Evolutionary conservation across 768 basidiomycete species (phyloP).

Genomic region (Naganishia kalamii): DNA sequence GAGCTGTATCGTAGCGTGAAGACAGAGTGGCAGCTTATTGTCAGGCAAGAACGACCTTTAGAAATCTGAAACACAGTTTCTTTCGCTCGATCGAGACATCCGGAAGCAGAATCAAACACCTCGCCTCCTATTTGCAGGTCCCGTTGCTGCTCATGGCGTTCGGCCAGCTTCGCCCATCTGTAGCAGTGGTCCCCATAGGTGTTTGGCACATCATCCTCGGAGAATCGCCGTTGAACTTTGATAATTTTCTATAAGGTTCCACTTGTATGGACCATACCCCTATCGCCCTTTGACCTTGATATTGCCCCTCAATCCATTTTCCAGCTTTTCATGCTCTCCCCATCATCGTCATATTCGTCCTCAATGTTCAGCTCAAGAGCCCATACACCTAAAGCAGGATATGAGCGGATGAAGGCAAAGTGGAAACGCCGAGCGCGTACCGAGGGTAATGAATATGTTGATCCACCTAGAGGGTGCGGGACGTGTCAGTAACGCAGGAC

Average conservation of each 20-base stretch:
- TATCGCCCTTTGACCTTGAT: background rate
- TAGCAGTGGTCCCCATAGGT: too few species aligned
- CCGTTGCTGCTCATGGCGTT: too few species aligned
- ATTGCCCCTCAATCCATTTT: conserved; percentile 36
- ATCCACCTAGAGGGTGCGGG: background rate
- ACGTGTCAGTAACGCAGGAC: background rate
- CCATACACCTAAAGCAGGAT: conserved; percentile 33
- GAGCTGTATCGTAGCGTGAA: too few species aligned
- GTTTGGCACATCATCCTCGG: too few species aligned
- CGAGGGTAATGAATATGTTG: conserved; percentile 20
- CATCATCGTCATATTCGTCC: conserved; percentile 40
- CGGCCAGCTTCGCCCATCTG: too few species aligned
- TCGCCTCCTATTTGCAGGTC: too few species aligned
- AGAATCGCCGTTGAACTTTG: background rate
- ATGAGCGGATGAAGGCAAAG: background rate
- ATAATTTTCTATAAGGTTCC: background rate
- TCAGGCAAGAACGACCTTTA: too few species aligned
- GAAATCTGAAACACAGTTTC: too few species aligned
- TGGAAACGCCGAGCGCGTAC: background rate
- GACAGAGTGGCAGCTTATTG: too few species aligned
- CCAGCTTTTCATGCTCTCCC: conserved; percentile 39
- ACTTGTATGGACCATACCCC: background rate
- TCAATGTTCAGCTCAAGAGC: conserved; percentile 43
- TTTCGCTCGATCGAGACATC: too few species aligned
- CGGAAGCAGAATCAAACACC: too few species aligned